Percentiles rank a stretch among this genome's conserved stretches.
Conservation (phyloP, 2,329 filamentous ascomycete genomes). For the Mariannaea elegans region DNA sequence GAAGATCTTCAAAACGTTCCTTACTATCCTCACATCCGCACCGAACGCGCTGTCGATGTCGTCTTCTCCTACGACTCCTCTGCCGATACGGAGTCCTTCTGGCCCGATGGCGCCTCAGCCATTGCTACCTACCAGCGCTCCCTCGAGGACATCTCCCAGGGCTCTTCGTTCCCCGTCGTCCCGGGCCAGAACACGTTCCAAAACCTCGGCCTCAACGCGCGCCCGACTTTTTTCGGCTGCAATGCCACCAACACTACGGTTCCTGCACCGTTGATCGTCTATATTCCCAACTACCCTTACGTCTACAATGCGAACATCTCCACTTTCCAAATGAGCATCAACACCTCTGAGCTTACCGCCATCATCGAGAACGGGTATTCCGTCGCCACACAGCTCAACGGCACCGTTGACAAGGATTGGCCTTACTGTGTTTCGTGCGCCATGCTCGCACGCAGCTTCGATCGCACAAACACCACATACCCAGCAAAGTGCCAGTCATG, state of each 20-base stretch:
- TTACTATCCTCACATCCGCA: constrained; percentile 68
- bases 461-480: constrained; percentile 72
- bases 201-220: constrained; percentile 65
- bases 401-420: constrained; percentile 79
- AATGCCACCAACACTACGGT: constrained; percentile 63
- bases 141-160: constrained; percentile 56
- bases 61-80: constrained; percentile 72
- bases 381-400: constrained; percentile 83
- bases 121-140: constrained; percentile 66
- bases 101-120: constrained; percentile 69
- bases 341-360: constrained; percentile 72
- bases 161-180: constrained; percentile 66
- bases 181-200: constrained; percentile 65
- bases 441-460: constrained; percentile 78
- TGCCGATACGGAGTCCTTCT: constrained; percentile 66
- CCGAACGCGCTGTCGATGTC: constrained; percentile 64
- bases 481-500: constrained; percentile 79
- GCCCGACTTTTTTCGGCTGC: constrained; percentile 72
- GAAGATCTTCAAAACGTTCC: constrained; percentile 84
- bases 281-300: constrained; percentile 83
- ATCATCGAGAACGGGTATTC: constrained; percentile 91
- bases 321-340: constrained; percentile 76
- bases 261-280: constrained; percentile 77
- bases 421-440: constrained; percentile 88
- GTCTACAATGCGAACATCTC: constrained; percentile 78